Evolutionary conservation across 1,284 basidiomycete genomes (phyloP).

Genomic region (Cutaneotrichosporon cavernicola): DNA sequence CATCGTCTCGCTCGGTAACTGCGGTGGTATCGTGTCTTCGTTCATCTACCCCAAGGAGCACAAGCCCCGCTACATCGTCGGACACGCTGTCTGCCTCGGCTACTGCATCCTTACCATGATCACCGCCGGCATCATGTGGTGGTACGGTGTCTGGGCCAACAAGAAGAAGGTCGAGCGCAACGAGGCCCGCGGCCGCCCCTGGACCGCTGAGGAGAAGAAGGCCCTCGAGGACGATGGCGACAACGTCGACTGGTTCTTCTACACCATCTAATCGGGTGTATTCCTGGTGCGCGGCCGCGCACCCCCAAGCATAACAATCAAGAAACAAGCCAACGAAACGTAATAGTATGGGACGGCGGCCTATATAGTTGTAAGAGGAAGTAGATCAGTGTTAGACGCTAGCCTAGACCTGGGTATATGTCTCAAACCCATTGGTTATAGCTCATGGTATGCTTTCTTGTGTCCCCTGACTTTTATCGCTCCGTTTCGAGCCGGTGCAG

Average conservation of each 20-base stretch:
- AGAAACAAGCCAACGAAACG: not conserved
- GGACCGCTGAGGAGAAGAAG: conserved; percentile 40
- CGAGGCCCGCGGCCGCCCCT: conserved; percentile 32
- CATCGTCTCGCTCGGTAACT: conserved; percentile 60
- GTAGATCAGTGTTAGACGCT: conserved; percentile 8
- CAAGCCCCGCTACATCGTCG: conserved; percentile 33
- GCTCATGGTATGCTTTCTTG: conserved; percentile 12
- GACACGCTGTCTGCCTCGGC: conserved; percentile 39
- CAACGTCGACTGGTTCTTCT: conserved; percentile 42
- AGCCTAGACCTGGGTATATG: conserved; percentile 4
- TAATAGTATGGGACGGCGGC: conserved; percentile 8
- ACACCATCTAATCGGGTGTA: conserved; percentile 30
- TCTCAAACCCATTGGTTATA: not conserved
- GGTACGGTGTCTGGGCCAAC: conserved; percentile 32
- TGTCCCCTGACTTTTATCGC: not conserved
- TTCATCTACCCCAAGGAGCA: conserved; percentile 53
- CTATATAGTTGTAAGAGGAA: conserved; percentile 10
- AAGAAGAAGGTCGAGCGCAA: conserved; percentile 31
- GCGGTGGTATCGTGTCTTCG: conserved; percentile 58
- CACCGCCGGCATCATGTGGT: conserved; percentile 29
- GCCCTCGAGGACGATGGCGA: conserved; percentile 40
- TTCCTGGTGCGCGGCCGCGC: not conserved
- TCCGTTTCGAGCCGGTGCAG: not conserved
- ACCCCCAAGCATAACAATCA: not conserved
- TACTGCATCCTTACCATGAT: conserved; percentile 32